Conservation (phyloP, 768 basidiomycete genomes). For the Baorangia bicolor region DNA sequence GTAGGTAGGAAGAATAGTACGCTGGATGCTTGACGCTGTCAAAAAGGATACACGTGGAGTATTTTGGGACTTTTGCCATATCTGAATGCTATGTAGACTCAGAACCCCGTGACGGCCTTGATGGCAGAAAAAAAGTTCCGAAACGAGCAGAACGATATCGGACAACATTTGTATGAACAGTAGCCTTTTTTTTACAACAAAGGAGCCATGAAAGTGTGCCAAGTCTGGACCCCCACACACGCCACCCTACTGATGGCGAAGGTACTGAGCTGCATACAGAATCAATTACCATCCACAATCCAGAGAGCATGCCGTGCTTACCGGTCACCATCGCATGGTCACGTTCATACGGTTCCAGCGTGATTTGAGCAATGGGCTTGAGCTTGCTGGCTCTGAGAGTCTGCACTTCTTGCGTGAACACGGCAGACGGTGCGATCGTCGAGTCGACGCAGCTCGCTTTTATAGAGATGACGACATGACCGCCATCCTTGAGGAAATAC, state of each 20-base stretch:
- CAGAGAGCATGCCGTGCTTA: slow-evolving; percentile 32
- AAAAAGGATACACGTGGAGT: slow-evolving; percentile 8
- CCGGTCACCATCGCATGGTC: slow-evolving; percentile 91
- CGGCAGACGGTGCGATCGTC: slow-evolving; percentile 83
- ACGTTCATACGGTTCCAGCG: slow-evolving; percentile 89
- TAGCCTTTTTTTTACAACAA: slow-evolving; percentile 16
- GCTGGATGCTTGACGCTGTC: neutral
- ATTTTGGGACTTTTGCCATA: neutral
- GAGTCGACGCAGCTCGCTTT: slow-evolving; percentile 99
- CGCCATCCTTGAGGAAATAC: slow-evolving; percentile 92
- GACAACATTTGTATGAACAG: slow-evolving; percentile 20
- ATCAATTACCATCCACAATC: neutral
- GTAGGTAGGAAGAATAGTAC: neutral
- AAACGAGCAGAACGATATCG: slow-evolving; percentile 10
- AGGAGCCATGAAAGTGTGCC: neutral
- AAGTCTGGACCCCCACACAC: neutral
- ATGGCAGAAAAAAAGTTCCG: neutral
- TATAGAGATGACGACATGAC: slow-evolving; percentile 94
- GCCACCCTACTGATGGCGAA: slow-evolving; percentile 39
- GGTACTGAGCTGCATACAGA: slow-evolving; percentile 41
- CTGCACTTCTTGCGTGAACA: slow-evolving; percentile 88
- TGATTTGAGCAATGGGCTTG: slow-evolving; percentile 95
- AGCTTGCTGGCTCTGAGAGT: slow-evolving; percentile 73
- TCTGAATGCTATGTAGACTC: neutral
- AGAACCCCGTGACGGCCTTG: neutral